These are phyloP conservation scores for Rhynchosporium graminicola DNA, from an alignment of 2,329 filamentous ascomycete species.

Conservation along the genomic window DNA sequence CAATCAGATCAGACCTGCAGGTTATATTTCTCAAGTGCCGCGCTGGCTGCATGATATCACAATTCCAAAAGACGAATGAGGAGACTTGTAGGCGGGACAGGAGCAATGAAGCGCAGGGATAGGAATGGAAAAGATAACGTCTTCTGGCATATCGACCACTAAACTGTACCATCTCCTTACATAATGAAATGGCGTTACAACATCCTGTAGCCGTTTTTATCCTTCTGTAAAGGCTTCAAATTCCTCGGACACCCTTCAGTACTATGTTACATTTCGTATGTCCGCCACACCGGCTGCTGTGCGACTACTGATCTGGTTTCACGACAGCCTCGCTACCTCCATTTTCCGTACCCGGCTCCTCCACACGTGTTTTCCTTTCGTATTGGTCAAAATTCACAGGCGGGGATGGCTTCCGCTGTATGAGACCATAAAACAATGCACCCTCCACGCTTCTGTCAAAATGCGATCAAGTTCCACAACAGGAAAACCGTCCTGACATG, in stretches of 20 bases:
- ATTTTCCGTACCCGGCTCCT: background rate
- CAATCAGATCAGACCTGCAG: constrained; percentile 10
- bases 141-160: background rate
- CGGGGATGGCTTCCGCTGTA: background rate
- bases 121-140: constrained; percentile 15
- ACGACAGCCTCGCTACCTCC: background rate
- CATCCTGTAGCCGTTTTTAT: constrained; percentile 4
- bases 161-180: constrained; percentile 20
- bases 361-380: background rate
- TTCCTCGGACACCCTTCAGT: constrained; percentile 8
- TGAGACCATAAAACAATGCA: constrained; percentile 10
- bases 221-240: constrained; percentile 3
- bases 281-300: constrained; percentile 6
- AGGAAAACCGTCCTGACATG: background rate
- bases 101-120: constrained; percentile 9
- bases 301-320: constrained; percentile 1
- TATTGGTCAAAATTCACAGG: background rate
- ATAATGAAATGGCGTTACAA: constrained; percentile 18
- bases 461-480: constrained; percentile 13
- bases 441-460: constrained; percentile 13
- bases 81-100: background rate
- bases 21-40: constrained; percentile 1
- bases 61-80: constrained; percentile 6
- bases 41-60: constrained; percentile 1
- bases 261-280: constrained; percentile 14